Evolutionary conservation across 345 rosid species (phyloP), one percentile per base, ranked within the genome.

Genomic region (Bruguiera sexangula): DNA sequence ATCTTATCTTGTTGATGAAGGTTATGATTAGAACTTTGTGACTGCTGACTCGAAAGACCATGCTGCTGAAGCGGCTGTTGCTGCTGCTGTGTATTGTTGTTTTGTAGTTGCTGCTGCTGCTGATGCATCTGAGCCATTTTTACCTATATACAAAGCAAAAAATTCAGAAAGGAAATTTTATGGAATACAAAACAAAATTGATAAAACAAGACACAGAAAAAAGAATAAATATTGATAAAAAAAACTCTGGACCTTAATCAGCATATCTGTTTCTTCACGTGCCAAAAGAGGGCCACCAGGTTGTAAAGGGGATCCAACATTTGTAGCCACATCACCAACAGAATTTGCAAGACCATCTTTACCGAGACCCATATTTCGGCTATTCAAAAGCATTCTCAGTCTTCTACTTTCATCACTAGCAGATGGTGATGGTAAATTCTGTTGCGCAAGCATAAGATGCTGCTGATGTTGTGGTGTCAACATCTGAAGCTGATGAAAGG

Each of bases 361-460:
- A 27, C 92, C 90, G 18, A 88, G 80, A 68, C 76, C 62, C 80
- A 89, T 76, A 77, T 70, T 86, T 50, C 93, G 77, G 80, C 63
- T 93, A 80, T 51, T 92, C 68, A 86, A 78, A 53, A 88, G 70
- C 97, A 95, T 86, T 80, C 86, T 87, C 72, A 83, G 67, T 78
- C 96, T 87, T 81, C 96, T 85, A 73, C 57, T 85, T 8, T 95
- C 99, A 48, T 95, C 97, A 75, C 81, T 82, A 50, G 73, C 88
- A 36, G 96, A 77, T 65, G 95, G 90, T 32, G 97, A 89, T 8
- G 91, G 88, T 76, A 94, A 64, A 79, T 72, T 94, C 81, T 86
- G 92, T 69, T 94, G 99, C 19, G 97, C 92, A 54, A 95, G 86
- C 87, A 95, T 70, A 74, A 95, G 93, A 79, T 93, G 98, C 76